Base-by-base conservation (phyloP, 129 eudicot genomes). In the Lonicera japonica region DNA sequence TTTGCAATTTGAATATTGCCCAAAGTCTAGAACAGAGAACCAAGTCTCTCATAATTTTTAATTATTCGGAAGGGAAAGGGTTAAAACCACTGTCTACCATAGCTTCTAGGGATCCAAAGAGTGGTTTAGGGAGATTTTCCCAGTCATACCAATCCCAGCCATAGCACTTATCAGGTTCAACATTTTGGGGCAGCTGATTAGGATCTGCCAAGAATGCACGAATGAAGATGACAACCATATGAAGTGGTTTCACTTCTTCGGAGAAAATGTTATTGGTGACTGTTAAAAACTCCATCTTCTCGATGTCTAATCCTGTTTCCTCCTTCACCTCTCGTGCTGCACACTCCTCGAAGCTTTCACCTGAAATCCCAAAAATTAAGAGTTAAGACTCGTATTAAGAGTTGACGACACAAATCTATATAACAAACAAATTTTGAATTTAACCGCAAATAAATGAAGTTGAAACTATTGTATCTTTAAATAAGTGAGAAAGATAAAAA, bases 81-180 rank as follows among this genome's bases (percentile, higher is more conserved):
- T 48, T 71, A 46, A 83, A 71, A 55, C 94, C 89, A 54, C 54
- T 34, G 22, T 68, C 62, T 40, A 74, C 73, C 76, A 83, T 64
- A 22, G 69, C 77, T 65, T 86, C 85, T 25, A 90, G 18, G 1
- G 94, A 82, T 52, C 66, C 72, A 73, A 91, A 84, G 47, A 91
- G 75, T 2, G 95, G 97, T 5, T 53, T 73, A 1, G 97, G 97
- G 13, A 79, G 82, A 64, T 81, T 61, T 10, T 81, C 66, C 95
- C 89, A 86, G 54, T 79, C 87, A 57, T 78, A 90, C 97, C 97
- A 90, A 48, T 81, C 89, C 97, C 97, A 90, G 23, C 97, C 95
- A 24, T 68, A 78, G 66, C 97, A 90, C 60, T 90, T 90, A 14
- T 90, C 94, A n/a, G 97, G 97, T 69, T 90, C 97, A 13, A 75